Evolutionary conservation across 1,284 basidiomycete genomes (phyloP), one percentile per base, ranked within the genome.

Genomic region (Naganishia cerealis): DNA sequence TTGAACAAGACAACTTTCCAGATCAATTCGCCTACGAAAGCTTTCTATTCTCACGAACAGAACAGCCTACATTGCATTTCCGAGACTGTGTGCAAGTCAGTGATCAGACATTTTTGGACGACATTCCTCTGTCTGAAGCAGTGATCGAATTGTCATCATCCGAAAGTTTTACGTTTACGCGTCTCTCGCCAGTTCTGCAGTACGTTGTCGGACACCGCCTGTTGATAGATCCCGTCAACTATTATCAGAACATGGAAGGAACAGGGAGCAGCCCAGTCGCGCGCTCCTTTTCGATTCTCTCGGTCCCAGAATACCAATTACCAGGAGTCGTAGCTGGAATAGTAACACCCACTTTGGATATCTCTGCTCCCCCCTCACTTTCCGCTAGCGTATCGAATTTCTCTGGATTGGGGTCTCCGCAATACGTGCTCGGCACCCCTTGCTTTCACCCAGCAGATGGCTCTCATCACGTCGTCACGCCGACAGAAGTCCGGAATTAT

Each of bases 381-480:
- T 21, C 39, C 6, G 54, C 38, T 15, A 21, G 61, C 18, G 29
- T 42, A 59, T 63, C 61, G 8, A 54, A 36, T 15, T 13, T 39
- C 3, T 42, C 50, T 8, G 21, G n/a, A 8, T 42, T 63, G 38
- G 21, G 42, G 13, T 63, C 61, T 21, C n/a, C 50, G 7, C 61
- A 52, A 33, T 52, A 43, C 9, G 38, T 39, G 21, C 61, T 63
- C 24, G 61, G 61, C 15, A 63, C 61, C 16, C 61, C 61, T 4
- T 38, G 40, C 7, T 42, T 63, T 16, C n/a, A 54, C 46, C 36
- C 61, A 29, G 48, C 52, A 54, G 46, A 24, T 9, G 46, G 21
- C 24, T 24, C 10, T 50, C n/a, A 50, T 50, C n/a, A n/a, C 10
- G 8, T 50, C 9, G 46, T 24, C 8, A 24, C n/a, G 21, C 46